These are phyloP conservation scores for Sporisorium exsertum DNA, from an alignment of 1,284 basidiomycete species.

Conservation along the genomic window DNA sequence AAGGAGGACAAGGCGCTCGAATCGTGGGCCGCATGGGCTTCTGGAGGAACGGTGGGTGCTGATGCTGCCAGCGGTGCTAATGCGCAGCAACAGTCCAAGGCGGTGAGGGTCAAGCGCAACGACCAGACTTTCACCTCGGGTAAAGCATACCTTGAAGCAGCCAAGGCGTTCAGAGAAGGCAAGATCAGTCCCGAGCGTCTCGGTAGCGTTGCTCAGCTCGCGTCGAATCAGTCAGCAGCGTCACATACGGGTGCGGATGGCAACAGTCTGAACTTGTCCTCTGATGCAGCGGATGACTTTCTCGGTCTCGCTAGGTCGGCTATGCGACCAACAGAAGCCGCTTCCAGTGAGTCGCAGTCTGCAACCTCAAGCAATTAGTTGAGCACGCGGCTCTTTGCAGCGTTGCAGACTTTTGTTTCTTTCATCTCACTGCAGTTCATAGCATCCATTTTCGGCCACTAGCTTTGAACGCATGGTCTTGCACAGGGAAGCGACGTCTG, in stretches of 20 bases:
- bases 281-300: constrained; percentile 34
- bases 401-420: neutral
- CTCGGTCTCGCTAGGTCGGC: constrained; percentile 32
- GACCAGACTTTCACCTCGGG: constrained; percentile 52
- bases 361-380: neutral
- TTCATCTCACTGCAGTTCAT: neutral
- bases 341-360: constrained; percentile 11
- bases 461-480: neutral
- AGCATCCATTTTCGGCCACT: neutral
- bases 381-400: neutral
- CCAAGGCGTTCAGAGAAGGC: constrained; percentile 44
- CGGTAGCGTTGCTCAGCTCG: constrained; percentile 10
- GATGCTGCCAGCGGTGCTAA: constrained; percentile 25
- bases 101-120: constrained; percentile 36
- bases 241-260: neutral
- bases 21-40: constrained; percentile 55
- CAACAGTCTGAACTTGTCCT: neutral
- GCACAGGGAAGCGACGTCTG: neutral
- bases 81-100: constrained; percentile 40
- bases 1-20: constrained; percentile 60
- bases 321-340: constrained; percentile 20
- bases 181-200: constrained; percentile 23
- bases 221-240: neutral
- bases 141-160: constrained; percentile 50
- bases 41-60: constrained; percentile 17